These are phyloP conservation scores for Tylopilus intermedius DNA, from an alignment of 768 basidiomycete species.

Conservation along the genomic window DNA sequence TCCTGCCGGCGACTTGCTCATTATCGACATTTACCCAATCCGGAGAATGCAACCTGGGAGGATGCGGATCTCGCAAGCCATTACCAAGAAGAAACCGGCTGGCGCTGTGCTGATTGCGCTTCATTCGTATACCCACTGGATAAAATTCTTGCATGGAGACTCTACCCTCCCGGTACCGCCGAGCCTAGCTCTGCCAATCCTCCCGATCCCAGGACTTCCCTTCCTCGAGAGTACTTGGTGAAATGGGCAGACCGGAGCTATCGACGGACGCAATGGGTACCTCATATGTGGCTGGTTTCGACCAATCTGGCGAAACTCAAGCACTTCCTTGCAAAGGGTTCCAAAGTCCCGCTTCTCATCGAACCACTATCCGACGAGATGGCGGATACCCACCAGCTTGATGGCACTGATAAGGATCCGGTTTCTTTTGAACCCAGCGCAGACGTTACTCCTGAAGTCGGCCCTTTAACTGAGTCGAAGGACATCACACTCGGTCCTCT, in stretches of 20 bases:
- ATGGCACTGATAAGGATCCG: slow-evolving; percentile 16
- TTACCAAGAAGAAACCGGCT: slow-evolving; percentile 52
- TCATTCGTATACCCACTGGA: slow-evolving; percentile 69
- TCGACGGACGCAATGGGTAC: slow-evolving; percentile 80
- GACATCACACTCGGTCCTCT: slow-evolving; percentile 36
- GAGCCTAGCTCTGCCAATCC: slow-evolving; percentile 44
- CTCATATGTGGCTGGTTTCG: slow-evolving; percentile 84
- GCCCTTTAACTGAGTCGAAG: slow-evolving; percentile 27
- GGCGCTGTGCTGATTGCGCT: slow-evolving; percentile 75
- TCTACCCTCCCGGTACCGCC: slow-evolving; percentile 61
- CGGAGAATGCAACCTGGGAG: slow-evolving; percentile 34
- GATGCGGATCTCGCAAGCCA: slow-evolving; percentile 47
- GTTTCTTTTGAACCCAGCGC: slow-evolving; percentile 40
- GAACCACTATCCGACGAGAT: slow-evolving; percentile 33
- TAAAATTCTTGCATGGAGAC: slow-evolving; percentile 89
- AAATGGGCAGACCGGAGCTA: slow-evolving; percentile 85
- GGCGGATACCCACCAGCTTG: slow-evolving; percentile 26
- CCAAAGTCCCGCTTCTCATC: slow-evolving; percentile 61
- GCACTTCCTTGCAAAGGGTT: slow-evolving; percentile 67
- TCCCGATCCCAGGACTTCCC: slow-evolving; percentile 49
- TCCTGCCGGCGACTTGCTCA: slow-evolving; percentile 82
- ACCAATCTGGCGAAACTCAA: slow-evolving; percentile 64
- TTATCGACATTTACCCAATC: slow-evolving; percentile 65
- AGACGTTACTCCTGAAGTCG: slow-evolving; percentile 33
- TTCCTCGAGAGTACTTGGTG: slow-evolving; percentile 90